Percentiles rank a stretch among this genome's conserved stretches.
Evolutionary conservation across 805 yeast species (phyloP).

Genomic region (Saturnispora hagleri): DNA sequence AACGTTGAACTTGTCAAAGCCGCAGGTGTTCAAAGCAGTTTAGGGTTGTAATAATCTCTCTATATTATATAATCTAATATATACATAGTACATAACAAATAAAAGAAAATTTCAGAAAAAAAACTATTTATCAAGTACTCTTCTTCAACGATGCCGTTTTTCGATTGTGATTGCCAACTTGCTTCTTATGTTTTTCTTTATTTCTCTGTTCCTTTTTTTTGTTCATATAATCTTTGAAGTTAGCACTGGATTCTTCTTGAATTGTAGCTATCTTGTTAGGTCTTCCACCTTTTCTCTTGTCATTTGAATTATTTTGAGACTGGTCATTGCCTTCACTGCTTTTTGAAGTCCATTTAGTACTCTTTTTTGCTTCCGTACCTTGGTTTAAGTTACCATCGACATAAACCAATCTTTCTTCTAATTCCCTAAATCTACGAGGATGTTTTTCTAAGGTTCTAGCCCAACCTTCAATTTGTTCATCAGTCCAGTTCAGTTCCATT

Average conservation of each 20-base stretch:
- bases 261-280: neutral
- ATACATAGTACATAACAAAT: neutral
- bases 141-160: conserved; percentile 22
- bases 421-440: conserved; percentile 48
- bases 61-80: neutral
- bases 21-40: neutral
- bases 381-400: conserved; percentile 29
- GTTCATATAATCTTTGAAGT: conserved; percentile 12
- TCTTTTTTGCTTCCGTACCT: conserved; percentile 10
- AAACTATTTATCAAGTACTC: neutral
- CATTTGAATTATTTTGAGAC: neutral
- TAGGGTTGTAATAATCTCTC: neutral
- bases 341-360: conserved; percentile 14
- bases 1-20: conserved; percentile 42
- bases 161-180: conserved; percentile 56
- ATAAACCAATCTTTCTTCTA: conserved; percentile 53
- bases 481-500: conserved; percentile 57
- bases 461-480: conserved; percentile 95
- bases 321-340: conserved; percentile 4
- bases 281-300: conserved; percentile 10
- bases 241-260: conserved; percentile 3
- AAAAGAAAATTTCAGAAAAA: neutral
- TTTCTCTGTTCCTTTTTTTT: conserved; percentile 30
- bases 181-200: conserved; percentile 48
- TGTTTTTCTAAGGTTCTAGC: conserved; percentile 60